A percentile compares a stretch with the other conserved stretches of the same genome.
These are phyloP conservation scores for Striga hermonthica DNA, from an alignment of 305 asterid species.

Conservation along the genomic window DNA sequence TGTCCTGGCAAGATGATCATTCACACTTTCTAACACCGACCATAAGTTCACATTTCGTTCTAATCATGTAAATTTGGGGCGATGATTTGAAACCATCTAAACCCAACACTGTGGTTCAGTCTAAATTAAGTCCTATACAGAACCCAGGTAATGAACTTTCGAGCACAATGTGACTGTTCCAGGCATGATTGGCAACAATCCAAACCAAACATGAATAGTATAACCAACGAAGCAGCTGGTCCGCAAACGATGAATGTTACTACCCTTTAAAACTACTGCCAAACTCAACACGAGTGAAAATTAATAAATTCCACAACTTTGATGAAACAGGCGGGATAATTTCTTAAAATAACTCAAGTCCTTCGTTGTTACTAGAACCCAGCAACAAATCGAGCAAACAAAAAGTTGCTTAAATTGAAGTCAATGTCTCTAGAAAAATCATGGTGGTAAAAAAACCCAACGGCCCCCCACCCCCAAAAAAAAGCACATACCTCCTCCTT, in stretches of 20 bases:
- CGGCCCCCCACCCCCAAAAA: too few species aligned
- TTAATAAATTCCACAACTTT: neutral
- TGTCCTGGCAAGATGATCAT: neutral
- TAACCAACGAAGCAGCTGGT: neutral
- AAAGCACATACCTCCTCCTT: slow-evolving; percentile 78
- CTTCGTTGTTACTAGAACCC: slow-evolving; percentile 17
- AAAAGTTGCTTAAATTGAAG: slow-evolving; percentile 3
- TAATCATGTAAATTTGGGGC: slow-evolving; percentile 3
- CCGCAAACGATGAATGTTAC: neutral
- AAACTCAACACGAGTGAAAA: neutral
- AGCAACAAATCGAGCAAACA: slow-evolving; percentile 12
- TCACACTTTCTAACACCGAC: slow-evolving; percentile 17
- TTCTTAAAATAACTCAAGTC: slow-evolving; percentile 2
- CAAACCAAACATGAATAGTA: neutral
- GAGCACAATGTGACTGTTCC: neutral
- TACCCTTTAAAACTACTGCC: too few species aligned
- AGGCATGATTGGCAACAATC: too few species aligned
- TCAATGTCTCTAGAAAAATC: neutral
- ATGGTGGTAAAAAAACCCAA: neutral
- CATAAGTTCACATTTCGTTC: slow-evolving; percentile 13
- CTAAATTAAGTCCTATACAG: neutral
- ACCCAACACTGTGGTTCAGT: neutral
- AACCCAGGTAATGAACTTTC: neutral
- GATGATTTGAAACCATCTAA: slow-evolving; percentile 3
- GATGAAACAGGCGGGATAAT: slow-evolving; percentile 10